phyloP scores from a whole-genome alignment of 139 green algal genomes.

The Spirogloea muscicola region DNA sequence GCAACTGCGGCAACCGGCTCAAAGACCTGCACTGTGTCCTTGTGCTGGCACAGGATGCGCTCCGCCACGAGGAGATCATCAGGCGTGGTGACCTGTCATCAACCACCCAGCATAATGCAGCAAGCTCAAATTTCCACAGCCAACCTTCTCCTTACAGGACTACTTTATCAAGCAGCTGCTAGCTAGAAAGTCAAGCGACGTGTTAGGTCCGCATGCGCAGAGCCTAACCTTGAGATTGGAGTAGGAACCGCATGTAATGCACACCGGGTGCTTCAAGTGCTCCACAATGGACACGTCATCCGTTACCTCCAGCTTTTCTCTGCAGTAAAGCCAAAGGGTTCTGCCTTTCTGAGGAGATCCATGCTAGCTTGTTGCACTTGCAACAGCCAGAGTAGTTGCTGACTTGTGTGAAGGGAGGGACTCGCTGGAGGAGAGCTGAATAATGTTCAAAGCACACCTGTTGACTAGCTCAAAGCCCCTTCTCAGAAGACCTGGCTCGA shows the following conservation, averaged over 20 bases:
- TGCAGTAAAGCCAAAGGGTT: neutral
- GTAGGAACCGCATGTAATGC: conserved; percentile 86
- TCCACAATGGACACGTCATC: conserved; percentile 98
- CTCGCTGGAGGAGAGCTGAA: neutral
- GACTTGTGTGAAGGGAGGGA: too few species aligned
- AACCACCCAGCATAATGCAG: neutral
- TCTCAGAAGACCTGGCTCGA: conserved; percentile 67
- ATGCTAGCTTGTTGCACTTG: too few species aligned
- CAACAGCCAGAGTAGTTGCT: too few species aligned
- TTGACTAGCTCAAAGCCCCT: conserved; percentile 80
- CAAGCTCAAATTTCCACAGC: too few species aligned
- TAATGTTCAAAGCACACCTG: neutral
- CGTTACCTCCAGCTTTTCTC: conserved; percentile 82
- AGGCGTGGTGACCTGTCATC: conserved; percentile 45
- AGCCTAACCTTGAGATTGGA: conserved; percentile 95
- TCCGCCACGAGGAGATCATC: conserved; percentile 53
- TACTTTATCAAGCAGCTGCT: too few species aligned
- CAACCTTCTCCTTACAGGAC: too few species aligned
- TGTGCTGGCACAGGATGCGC: conserved; percentile 4
- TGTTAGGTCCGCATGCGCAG: too few species aligned
- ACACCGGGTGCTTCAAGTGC: conserved; percentile 82
- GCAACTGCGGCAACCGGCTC: too few species aligned
- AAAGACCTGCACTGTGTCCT: neutral
- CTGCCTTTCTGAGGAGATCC: neutral
- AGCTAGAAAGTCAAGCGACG: too few species aligned